Percentiles rank a stretch among this genome's conserved stretches.
Conservation (phyloP, 148 eudicot species). For the Chenopodium quinoa region DNA sequence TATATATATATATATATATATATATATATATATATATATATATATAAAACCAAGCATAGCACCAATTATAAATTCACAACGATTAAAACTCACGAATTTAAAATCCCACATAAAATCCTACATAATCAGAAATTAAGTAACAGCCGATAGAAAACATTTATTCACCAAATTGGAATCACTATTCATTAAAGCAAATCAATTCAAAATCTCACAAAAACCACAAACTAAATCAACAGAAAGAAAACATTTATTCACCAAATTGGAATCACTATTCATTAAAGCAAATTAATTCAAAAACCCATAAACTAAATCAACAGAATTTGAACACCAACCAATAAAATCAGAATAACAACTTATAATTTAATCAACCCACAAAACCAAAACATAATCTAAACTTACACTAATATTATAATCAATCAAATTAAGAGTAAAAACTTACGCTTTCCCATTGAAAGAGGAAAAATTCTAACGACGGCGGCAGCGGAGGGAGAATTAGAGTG, state of each 20-base stretch:
- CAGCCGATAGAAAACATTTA: background rate
- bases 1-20: too few relatives aligned
- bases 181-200: background rate
- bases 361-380: background rate
- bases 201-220: background rate
- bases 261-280: background rate
- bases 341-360: background rate
- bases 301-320: background rate
- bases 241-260: background rate
- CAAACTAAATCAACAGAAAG: background rate
- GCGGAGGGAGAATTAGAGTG: background rate
- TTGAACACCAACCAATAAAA: background rate
- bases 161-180: background rate
- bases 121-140: background rate
- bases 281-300: background rate
- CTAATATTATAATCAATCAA: background rate
- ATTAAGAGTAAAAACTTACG: conserved; percentile 33
- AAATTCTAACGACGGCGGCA: background rate
- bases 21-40: too few relatives aligned
- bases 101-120: too few relatives aligned
- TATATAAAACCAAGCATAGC: background rate
- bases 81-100: background rate
- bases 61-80: background rate
- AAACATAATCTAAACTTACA: background rate
- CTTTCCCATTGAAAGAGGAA: conserved; percentile 50